Percentiles rank a stretch among this genome's conserved stretches.
phyloP scores from a whole-genome alignment of 305 asterid genomes.

The Solanum hybrid region DNA sequence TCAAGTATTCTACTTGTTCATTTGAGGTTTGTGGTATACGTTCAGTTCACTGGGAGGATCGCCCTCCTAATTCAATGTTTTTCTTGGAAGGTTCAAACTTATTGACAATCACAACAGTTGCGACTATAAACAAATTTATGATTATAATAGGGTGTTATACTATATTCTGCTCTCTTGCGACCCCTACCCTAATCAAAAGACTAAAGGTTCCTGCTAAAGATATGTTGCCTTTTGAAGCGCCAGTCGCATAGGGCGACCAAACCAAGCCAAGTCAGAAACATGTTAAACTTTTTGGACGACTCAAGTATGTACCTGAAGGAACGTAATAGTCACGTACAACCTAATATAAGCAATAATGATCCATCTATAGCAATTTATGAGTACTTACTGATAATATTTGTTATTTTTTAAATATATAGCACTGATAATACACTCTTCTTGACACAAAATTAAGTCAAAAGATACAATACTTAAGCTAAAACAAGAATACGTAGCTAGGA shows the following conservation, averaged over 20 bases:
- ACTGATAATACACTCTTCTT: neutral
- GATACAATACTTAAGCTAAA: neutral
- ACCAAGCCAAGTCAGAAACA: neutral
- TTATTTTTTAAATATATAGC: neutral
- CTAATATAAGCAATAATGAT: neutral
- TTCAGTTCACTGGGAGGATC: neutral
- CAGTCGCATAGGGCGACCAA: neutral
- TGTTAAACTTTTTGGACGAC: neutral
- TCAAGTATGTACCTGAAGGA: neutral
- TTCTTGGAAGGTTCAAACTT: neutral
- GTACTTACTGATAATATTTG: neutral
- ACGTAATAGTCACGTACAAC: neutral
- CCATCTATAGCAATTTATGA: neutral
- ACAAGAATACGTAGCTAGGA: neutral
- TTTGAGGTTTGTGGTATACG: too few relatives aligned
- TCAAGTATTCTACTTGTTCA: too few relatives aligned
- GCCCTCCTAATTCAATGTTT: neutral
- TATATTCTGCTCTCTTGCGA: neutral
- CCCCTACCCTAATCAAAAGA: neutral
- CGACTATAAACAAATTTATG: neutral
- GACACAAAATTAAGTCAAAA: neutral
- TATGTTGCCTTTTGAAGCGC: neutral
- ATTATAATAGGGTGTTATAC: neutral
- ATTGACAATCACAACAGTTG: too few relatives aligned
- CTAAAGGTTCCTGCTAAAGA: neutral